Base-by-base conservation (phyloP, 441 rosid species). In the Breynia disticha region DNA sequence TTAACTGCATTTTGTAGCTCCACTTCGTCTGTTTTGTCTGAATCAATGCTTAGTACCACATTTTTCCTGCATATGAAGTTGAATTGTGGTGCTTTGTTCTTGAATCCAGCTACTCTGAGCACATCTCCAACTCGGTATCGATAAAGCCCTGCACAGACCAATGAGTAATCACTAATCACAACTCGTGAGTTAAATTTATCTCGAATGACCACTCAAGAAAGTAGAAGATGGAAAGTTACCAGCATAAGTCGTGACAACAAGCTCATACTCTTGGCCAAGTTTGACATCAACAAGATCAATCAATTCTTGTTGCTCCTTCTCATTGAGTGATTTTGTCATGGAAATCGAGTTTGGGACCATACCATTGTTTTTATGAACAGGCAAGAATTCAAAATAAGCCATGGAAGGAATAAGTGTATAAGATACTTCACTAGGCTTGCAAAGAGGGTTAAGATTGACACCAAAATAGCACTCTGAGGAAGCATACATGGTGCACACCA, bases 401-500 rank as follows among this genome's bases (percentile, higher is more conserved):
- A 91, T 91, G 80, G 80, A 83, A 4, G 98, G 98, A 89, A 91
- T 85, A 56, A 91, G 76, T 5, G 94, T 85, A 64, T 91, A 91
- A 7, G 90, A 79, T 37, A 90, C 98, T 55, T 90, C 93, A 0
- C 86, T 79, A 1, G 98, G 95, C 46, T 78, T 72, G 65, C 79
- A 63, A 88, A 91, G 81, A 38, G 96, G 98, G 53, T 86, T 83
- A 2, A 91, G 75, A 63, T 91, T 91, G 4, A 87, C 73, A 9
- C 96, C 96, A 51, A 90, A 91, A 59, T 86, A 91, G 61, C 98
- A 85, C 63, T 91, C 98, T 0, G 96, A 91, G 0, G 98, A 91
- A 3, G 96, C 98, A 35, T 91, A 91, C 98, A 87, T 87, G 1
- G 98, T 91, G 69, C 96, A 87, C 12, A 95, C 87, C 73, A 80